Conservation (phyloP, 2,329 filamentous ascomycete genomes). For the Beauveria medogensis region DNA sequence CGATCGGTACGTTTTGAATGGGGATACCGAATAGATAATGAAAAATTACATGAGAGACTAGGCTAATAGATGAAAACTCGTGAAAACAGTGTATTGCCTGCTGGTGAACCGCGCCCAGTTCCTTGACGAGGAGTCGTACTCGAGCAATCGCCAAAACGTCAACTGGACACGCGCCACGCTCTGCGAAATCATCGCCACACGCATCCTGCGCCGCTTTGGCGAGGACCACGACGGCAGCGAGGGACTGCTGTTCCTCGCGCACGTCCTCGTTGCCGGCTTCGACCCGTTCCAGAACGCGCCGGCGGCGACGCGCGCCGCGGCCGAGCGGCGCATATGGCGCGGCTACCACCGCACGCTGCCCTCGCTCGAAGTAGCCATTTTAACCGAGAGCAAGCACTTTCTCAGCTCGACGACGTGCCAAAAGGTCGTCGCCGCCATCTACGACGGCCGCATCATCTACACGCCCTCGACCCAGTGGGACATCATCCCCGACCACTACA, state of each 20-base stretch:
- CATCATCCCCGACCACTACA: constrained; percentile 79
- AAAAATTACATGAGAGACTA: background rate
- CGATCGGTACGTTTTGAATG: constrained; percentile 48
- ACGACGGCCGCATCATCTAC: constrained; percentile 71
- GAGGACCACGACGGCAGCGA: constrained; percentile 66
- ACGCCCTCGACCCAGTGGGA: constrained; percentile 76
- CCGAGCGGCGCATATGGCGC: constrained; percentile 40
- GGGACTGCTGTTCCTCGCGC: constrained; percentile 65
- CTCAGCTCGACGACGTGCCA: constrained; percentile 71
- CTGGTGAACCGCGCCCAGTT: constrained; percentile 78
- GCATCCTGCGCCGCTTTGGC: constrained; percentile 69
- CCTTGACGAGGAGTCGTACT: constrained; percentile 65
- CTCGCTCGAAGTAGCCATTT: constrained; percentile 73
- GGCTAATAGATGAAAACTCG: background rate
- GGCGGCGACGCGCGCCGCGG: constrained; percentile 52
- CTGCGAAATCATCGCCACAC: constrained; percentile 72
- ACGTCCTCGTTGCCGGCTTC: constrained; percentile 75
- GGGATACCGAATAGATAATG: background rate
- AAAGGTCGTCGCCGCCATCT: constrained; percentile 75
- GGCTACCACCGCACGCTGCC: constrained; percentile 55
- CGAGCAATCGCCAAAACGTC: constrained; percentile 73
- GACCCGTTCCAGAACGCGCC: constrained; percentile 81
- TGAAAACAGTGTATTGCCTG: constrained; percentile 61
- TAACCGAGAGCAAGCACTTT: constrained; percentile 74
- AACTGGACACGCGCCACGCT: constrained; percentile 69